A percentile compares a stretch with the other conserved stretches of the same genome.
Conservation (phyloP, 1,139 yeast genomes). For the Blastobotrys proliferans region DNA sequence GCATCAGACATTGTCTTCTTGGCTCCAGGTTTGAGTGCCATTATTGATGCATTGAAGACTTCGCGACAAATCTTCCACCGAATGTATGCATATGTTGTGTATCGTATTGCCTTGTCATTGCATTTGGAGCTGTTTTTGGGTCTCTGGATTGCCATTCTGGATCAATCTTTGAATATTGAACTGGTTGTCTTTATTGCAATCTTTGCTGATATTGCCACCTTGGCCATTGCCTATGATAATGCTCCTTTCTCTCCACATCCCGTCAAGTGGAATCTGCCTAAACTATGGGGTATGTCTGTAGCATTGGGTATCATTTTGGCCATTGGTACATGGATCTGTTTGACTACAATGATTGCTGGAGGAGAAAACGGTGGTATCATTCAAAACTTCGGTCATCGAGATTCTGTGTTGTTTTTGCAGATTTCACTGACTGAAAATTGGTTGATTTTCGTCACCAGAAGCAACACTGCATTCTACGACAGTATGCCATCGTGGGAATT, state of each 20-base stretch:
- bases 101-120: constrained; percentile 91
- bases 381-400: constrained; percentile 90
- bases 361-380: constrained; percentile 79
- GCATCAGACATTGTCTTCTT: constrained; percentile 96
- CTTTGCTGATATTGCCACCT: constrained; percentile 93
- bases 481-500: constrained; percentile 72
- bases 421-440: constrained; percentile 92
- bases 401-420: constrained; percentile 88
- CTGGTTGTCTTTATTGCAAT: constrained; percentile 91
- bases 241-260: constrained; percentile 90
- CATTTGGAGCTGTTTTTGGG: constrained; percentile 92
- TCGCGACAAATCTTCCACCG: constrained; percentile 98
- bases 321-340: constrained; percentile 86
- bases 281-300: constrained; percentile 95
- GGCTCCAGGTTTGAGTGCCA: constrained; percentile 93
- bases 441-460: constrained; percentile 92
- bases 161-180: constrained; percentile 76
- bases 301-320: constrained; percentile 78
- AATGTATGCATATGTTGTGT: constrained; percentile 94
- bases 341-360: constrained; percentile 83
- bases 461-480: constrained; percentile 76
- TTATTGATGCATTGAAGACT: constrained; percentile 82
- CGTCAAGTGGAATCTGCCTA: constrained; percentile 92
- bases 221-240: constrained; percentile 92
- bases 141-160: constrained; percentile 90